These are phyloP conservation scores for Dissoconium aciculare DNA, from an alignment of 2,329 filamentous ascomycete genomes.

Conservation along the genomic window DNA sequence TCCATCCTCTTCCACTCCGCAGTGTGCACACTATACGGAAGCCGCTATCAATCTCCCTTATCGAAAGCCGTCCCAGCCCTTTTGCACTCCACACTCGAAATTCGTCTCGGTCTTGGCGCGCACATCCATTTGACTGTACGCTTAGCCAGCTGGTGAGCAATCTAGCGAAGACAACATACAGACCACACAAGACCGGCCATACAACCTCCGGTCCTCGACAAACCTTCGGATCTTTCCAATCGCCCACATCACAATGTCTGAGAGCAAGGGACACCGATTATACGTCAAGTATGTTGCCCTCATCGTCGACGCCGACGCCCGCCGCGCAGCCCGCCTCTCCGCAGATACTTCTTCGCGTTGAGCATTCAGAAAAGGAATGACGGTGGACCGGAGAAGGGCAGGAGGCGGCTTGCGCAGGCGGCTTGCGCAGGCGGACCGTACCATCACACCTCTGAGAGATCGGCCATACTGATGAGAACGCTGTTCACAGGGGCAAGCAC, in stretches of 20 bases:
- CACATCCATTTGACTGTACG: background rate
- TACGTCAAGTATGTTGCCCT: conserved; percentile 21
- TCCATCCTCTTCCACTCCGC: no score
- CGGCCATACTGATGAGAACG: no score
- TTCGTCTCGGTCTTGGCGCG: background rate
- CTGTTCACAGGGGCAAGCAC: conserved; percentile 79
- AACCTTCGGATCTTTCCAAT: conserved; percentile 7
- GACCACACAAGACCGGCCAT: conserved; percentile 3
- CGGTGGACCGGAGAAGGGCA: no score
- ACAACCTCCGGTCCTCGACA: conserved; percentile 3
- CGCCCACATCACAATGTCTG: conserved; percentile 19
- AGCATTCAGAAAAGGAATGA: no score
- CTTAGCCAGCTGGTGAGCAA: background rate
- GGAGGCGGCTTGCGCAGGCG: no score
- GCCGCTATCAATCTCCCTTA: no score
- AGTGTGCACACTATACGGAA: no score
- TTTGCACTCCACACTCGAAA: background rate
- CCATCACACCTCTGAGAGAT: no score
- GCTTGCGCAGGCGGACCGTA: no score
- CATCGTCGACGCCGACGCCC: conserved; percentile 3
- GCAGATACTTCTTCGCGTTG: no score
- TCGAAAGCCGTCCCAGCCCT: background rate
- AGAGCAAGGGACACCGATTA: conserved; percentile 20
- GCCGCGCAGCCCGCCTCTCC: no score
- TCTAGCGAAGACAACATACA: conserved; percentile 5